Evolutionary conservation across 2,329 filamentous ascomycete species (phyloP).

Genomic region (Pseudopyricularia cyperi): DNA sequence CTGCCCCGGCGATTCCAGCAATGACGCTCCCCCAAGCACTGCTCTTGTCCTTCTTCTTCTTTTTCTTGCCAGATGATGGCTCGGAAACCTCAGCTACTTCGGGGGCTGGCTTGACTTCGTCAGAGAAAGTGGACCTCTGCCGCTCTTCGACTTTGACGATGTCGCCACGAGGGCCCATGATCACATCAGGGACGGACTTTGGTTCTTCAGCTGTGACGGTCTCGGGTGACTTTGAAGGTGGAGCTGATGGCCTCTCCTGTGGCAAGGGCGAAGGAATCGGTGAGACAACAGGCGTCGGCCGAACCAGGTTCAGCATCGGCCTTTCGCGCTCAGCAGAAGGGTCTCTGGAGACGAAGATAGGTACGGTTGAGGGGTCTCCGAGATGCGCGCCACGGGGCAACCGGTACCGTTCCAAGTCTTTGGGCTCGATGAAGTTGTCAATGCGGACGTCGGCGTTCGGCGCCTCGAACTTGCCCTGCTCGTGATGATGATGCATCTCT

Average conservation of each 20-base stretch:
- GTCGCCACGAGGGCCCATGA: background rate
- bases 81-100: background rate
- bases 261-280: conserved; percentile 30
- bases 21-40: conserved; percentile 38
- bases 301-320: conserved; percentile 47
- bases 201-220: conserved; percentile 11
- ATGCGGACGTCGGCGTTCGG: conserved; percentile 52
- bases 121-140: conserved; percentile 7
- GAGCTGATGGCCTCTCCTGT: conserved; percentile 21
- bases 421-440: conserved; percentile 43
- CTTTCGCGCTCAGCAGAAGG: conserved; percentile 41
- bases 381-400: conserved; percentile 11
- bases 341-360: conserved; percentile 32
- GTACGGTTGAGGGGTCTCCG: conserved; percentile 12
- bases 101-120: background rate
- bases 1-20: conserved; percentile 30
- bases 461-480: conserved; percentile 38
- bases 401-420: conserved; percentile 27
- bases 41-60: conserved; percentile 16
- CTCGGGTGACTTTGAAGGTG: background rate
- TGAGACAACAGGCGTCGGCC: conserved; percentile 35
- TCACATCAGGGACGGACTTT: conserved; percentile 13
- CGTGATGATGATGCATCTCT: conserved; percentile 28
- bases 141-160: conserved; percentile 12
- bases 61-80: background rate